These are phyloP conservation scores for Globisporangium emineosum DNA, from an alignment of 352 stramenopile species.

Conservation along the genomic window DNA sequence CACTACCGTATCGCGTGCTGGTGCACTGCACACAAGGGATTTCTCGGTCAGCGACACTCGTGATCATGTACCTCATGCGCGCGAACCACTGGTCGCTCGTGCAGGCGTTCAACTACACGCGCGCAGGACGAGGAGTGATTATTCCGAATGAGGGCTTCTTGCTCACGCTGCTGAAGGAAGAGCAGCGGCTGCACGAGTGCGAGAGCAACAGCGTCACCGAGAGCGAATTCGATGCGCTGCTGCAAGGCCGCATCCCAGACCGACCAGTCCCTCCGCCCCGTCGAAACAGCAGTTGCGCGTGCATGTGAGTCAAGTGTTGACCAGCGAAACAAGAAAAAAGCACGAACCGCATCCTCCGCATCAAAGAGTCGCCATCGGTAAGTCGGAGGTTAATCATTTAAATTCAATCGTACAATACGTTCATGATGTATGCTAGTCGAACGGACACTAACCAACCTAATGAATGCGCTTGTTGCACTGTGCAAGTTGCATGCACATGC, in stretches of 20 bases:
- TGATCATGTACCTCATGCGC: slow-evolving; percentile 72
- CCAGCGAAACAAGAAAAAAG: background rate
- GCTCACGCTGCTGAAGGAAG: slow-evolving; percentile 39
- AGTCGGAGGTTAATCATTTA: background rate
- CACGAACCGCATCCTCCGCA: background rate
- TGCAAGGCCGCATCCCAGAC: slow-evolving; percentile 33
- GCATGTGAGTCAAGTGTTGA: slow-evolving; percentile 16
- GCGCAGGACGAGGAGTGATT: slow-evolving; percentile 42
- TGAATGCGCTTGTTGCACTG: too few relatives aligned
- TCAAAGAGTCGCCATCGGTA: background rate
- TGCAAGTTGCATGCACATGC: too few relatives aligned
- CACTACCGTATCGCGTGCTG: slow-evolving; percentile 40
- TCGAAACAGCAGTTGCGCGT: slow-evolving; percentile 4
- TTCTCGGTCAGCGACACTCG: slow-evolving; percentile 62
- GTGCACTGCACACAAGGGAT: slow-evolving; percentile 77
- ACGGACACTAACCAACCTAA: background rate
- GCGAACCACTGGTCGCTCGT: slow-evolving; percentile 50
- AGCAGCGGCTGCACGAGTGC: slow-evolving; percentile 40
- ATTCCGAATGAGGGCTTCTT: slow-evolving; percentile 68
- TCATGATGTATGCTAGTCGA: background rate
- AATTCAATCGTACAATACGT: background rate
- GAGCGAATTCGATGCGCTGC: slow-evolving; percentile 50
- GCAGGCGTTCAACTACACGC: slow-evolving; percentile 57
- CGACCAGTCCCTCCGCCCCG: slow-evolving; percentile 8
- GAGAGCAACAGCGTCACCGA: slow-evolving; percentile 41